Conservation (phyloP, 2,329 filamentous ascomycete species). For the Arthrobotrys sinensis region DNA sequence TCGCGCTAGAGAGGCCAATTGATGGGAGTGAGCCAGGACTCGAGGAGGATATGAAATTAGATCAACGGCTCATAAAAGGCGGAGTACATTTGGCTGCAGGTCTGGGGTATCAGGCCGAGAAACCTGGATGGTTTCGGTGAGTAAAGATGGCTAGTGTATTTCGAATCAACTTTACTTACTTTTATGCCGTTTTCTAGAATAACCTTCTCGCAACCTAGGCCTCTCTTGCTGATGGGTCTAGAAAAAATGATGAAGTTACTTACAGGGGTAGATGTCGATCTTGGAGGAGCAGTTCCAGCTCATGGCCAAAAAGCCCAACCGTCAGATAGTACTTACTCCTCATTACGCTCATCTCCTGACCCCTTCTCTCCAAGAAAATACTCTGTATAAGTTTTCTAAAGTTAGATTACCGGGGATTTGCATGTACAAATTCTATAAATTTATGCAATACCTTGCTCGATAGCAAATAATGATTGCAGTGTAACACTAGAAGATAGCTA, state of each 20-base stretch:
- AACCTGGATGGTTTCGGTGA: conserved; percentile 68
- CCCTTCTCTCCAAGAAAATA: neutral
- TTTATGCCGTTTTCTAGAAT: neutral
- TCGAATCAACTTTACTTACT: no score
- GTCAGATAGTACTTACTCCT: conserved; percentile 9
- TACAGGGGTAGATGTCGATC: conserved; percentile 14
- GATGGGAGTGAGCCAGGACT: conserved; percentile 31
- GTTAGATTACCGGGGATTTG: neutral
- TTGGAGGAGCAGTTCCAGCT: neutral
- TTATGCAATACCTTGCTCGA: no score
- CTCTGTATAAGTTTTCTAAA: neutral
- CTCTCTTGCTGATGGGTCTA: conserved; percentile 16
- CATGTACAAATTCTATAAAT: no score
- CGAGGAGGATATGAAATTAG: conserved; percentile 65
- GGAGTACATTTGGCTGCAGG: conserved; percentile 67
- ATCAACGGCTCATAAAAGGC: conserved; percentile 66
- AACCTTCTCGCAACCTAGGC: conserved; percentile 34
- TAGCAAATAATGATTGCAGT: no score
- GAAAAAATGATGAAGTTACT: conserved; percentile 28
- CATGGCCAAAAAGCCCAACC: neutral
- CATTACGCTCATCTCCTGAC: neutral
- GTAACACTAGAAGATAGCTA: no score
- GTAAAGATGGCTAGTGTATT: neutral
- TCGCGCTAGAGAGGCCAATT: conserved; percentile 24
- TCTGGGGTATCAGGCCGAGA: conserved; percentile 66